Evolutionary conservation across 163 green algal species (phyloP).

Genomic region (Coccomyxa subellipsoidea): DNA sequence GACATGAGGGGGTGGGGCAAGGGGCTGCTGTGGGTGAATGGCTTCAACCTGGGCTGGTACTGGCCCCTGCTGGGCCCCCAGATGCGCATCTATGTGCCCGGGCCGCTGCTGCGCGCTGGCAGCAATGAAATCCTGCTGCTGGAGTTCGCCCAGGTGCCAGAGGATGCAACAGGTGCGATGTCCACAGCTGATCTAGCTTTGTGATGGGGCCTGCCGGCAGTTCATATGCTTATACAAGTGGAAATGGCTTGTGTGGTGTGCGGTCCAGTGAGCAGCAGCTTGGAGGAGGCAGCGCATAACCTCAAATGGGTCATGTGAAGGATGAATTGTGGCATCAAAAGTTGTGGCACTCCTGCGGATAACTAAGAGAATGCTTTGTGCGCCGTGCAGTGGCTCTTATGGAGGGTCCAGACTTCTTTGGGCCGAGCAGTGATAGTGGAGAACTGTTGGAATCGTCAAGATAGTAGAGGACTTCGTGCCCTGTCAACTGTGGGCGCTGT

Average conservation of each 20-base stretch:
- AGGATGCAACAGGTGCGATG: slow-evolving; percentile 13
- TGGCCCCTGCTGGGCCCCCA: slow-evolving; percentile 45
- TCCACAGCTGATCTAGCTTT: neutral
- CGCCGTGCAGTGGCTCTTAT: neutral
- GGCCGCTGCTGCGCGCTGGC: slow-evolving; percentile 38
- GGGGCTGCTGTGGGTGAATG: slow-evolving; percentile 26
- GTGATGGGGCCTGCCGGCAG: neutral
- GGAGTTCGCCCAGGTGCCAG: slow-evolving; percentile 20
- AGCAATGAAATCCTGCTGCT: slow-evolving; percentile 46
- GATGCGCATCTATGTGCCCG: slow-evolving; percentile 43
- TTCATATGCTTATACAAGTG: neutral
- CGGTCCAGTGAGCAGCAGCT: neutral
- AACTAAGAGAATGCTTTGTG: neutral
- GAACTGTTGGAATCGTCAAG: neutral
- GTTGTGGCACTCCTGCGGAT: neutral
- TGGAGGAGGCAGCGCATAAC: neutral
- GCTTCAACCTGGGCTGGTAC: slow-evolving; percentile 40
- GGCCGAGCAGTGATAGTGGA: neutral
- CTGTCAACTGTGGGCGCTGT: neutral
- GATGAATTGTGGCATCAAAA: too few relatives aligned
- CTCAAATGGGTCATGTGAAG: neutral
- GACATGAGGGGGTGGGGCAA: slow-evolving; percentile 26
- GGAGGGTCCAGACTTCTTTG: neutral
- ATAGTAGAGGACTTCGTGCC: neutral
- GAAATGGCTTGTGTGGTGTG: neutral